These are phyloP conservation scores for Puccinia brachypodii DNA, from an alignment of 1,284 basidiomycete genomes.

Conservation along the genomic window DNA sequence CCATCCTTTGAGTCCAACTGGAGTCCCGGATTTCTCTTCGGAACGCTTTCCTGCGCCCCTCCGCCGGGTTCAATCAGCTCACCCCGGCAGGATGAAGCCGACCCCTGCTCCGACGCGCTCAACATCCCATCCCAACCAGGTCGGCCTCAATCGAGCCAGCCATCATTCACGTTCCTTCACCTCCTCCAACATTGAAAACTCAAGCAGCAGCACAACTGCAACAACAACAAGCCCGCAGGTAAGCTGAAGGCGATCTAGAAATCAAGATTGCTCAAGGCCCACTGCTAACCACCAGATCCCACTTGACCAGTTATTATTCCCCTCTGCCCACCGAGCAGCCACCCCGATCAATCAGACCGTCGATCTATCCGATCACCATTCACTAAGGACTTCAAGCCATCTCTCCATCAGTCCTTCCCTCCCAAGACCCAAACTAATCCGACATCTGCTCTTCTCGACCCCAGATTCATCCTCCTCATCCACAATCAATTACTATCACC, in stretches of 20 bases:
- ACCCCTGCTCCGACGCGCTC: slow-evolving; percentile 22
- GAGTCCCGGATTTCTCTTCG: not conserved
- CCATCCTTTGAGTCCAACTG: no score
- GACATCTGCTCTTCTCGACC: slow-evolving; percentile 29
- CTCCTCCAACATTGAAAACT: slow-evolving; percentile 16
- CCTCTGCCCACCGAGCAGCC: not conserved
- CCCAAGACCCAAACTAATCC: slow-evolving; percentile 16
- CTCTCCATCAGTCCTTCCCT: slow-evolving; percentile 22
- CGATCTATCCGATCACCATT: slow-evolving; percentile 10
- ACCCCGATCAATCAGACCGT: slow-evolving; percentile 9
- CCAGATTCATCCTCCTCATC: slow-evolving; percentile 28
- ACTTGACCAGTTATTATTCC: slow-evolving; percentile 7
- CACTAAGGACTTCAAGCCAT: slow-evolving; percentile 10
- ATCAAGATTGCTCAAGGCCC: not conserved
- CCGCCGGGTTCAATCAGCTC: no score
- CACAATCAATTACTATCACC: not conserved
- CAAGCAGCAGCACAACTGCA: not conserved
- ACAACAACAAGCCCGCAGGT: slow-evolving; percentile 4
- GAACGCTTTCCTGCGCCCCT: not conserved
- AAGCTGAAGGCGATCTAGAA: not conserved
- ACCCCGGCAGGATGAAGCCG: slow-evolving; percentile 19
- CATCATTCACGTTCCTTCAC: slow-evolving; percentile 26
- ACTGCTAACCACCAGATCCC: not conserved
- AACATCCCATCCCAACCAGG: not conserved
- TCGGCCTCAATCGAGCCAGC: not conserved